Evolutionary conservation across 2,329 filamentous ascomycete genomes (phyloP).

Genomic region (Microsporum canis): DNA sequence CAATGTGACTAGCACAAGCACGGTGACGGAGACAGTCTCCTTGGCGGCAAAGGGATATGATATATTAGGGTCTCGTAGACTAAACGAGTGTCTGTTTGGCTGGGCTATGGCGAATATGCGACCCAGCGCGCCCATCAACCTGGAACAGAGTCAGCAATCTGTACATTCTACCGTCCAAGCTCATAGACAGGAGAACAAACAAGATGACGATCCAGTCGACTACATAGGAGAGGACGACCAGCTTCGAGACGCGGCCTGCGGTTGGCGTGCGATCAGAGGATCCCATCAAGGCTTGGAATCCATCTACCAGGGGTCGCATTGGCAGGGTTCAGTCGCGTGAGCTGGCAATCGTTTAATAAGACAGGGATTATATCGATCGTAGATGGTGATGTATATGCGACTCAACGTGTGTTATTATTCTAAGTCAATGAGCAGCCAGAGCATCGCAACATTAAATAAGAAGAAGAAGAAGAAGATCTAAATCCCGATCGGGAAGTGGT

Average conservation of each 20-base stretch:
- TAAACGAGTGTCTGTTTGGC: slow-evolving; percentile 61
- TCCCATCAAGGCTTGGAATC: slow-evolving; percentile 6
- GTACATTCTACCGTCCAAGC: neutral
- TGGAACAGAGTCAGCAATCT: slow-evolving; percentile 18
- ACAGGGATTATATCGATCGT: neutral
- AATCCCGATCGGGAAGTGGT: neutral
- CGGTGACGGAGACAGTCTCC: slow-evolving; percentile 59
- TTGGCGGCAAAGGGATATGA: slow-evolving; percentile 60
- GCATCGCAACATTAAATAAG: no score
- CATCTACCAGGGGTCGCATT: neutral
- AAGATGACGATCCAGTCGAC: slow-evolving; percentile 63
- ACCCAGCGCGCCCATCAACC: slow-evolving; percentile 48
- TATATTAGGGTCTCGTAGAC: slow-evolving; percentile 62
- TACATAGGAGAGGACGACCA: slow-evolving; percentile 54
- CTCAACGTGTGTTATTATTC: neutral
- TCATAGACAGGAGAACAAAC: slow-evolving; percentile 24
- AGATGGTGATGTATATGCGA: neutral
- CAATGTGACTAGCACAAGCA: slow-evolving; percentile 54
- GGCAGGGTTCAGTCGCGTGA: neutral
- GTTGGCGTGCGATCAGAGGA: neutral
- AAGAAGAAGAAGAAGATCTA: neutral
- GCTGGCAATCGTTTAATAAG: neutral
- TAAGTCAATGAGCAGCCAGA: neutral
- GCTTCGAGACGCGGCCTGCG: slow-evolving; percentile 31
- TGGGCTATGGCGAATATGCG: slow-evolving; percentile 47